Conservation (phyloP, 306 rosid species). For the Fagus sylvatica region DNA sequence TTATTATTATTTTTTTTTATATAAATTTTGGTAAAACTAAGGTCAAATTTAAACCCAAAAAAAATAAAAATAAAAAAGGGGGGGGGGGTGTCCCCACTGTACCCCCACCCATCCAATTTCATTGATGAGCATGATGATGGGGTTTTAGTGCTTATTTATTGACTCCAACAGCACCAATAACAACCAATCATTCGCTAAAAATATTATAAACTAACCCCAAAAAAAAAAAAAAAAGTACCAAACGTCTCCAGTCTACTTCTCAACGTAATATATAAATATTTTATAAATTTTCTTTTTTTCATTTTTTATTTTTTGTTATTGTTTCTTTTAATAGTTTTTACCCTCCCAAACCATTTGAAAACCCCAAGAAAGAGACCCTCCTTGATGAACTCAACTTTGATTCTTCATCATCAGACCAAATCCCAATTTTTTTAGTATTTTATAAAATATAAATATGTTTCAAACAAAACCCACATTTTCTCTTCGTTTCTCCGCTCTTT, state of each 20-base stretch:
- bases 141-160: constrained; percentile 26
- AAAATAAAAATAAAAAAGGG: not conserved
- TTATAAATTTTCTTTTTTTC: not conserved
- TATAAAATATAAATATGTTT: constrained; percentile 3
- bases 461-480: constrained; percentile 16
- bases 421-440: constrained; percentile 12
- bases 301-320: not conserved
- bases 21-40: constrained; percentile 2
- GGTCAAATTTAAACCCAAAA: not conserved
- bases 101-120: constrained; percentile 32
- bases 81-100: constrained; percentile 1
- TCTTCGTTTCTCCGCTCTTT: not conserved
- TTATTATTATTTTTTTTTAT: not conserved
- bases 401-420: constrained; percentile 39
- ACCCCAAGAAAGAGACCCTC: constrained; percentile 40
- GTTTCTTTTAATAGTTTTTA: constrained; percentile 29
- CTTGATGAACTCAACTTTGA: constrained; percentile 41
- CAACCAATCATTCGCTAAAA: constrained; percentile 36
- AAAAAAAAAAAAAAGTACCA: constrained; percentile 7
- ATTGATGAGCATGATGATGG: constrained; percentile 44
- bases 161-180: constrained; percentile 41
- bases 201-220: not conserved
- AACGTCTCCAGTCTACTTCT: constrained; percentile 9
- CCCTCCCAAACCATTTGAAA: constrained; percentile 43
- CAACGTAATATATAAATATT: constrained; percentile 16